Conservation (phyloP, 805 yeast species). For the Nakazawaea populi region DNA sequence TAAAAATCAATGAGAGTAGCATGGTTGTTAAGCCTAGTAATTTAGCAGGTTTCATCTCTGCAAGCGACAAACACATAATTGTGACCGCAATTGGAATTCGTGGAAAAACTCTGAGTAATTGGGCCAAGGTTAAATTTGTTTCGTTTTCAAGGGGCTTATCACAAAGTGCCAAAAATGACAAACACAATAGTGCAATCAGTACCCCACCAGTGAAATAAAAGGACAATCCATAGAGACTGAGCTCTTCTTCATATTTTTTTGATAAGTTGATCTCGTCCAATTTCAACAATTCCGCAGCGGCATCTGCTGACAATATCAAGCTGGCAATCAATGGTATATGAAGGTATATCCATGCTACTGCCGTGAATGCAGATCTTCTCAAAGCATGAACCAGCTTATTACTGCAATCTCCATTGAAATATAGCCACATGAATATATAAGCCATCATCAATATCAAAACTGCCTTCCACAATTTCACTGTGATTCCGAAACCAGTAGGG, state of each 20-base stretch:
- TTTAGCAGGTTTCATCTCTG: constrained; percentile 30
- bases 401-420: constrained; percentile 47
- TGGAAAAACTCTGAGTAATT: constrained; percentile 31
- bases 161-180: constrained; percentile 34
- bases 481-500: constrained; percentile 43
- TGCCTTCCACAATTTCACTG: constrained; percentile 39
- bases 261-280: constrained; percentile 18
- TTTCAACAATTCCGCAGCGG: constrained; percentile 43
- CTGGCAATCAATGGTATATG: constrained; percentile 50
- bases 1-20: constrained; percentile 25
- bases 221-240: constrained; percentile 33
- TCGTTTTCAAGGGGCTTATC: constrained; percentile 40
- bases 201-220: constrained; percentile 51
- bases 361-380: constrained; percentile 39
- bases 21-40: constrained; percentile 38
- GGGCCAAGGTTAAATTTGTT: constrained; percentile 13
- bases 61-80: constrained; percentile 38
- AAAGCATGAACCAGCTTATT: constrained; percentile 46
- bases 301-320: constrained; percentile 51
- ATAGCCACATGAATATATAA: constrained; percentile 45
- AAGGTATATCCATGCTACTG: constrained; percentile 36
- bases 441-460: constrained; percentile 42
- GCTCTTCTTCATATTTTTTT: constrained; percentile 25
- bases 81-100: constrained; percentile 35
- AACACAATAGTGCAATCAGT: constrained; percentile 33